These are phyloP conservation scores for Myrmaecium sp. DNA, from an alignment of 2,329 filamentous ascomycete species.

Conservation along the genomic window DNA sequence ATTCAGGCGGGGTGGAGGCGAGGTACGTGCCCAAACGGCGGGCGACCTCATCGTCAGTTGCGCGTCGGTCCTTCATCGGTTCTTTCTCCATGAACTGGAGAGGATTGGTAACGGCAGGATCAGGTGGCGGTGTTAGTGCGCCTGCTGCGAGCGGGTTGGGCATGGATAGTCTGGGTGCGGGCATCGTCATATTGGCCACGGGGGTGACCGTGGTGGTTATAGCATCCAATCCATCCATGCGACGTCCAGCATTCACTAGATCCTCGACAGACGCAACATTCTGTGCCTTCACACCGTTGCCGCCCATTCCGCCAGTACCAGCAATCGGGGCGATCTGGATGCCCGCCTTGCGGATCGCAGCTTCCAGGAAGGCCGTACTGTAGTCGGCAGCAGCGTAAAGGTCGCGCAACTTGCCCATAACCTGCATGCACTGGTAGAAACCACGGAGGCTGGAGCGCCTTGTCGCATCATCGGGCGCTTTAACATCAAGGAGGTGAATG, in stretches of 20 bases:
- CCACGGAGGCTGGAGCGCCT: constrained; percentile 59
- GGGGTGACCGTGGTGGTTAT: constrained; percentile 3
- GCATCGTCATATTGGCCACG: background rate
- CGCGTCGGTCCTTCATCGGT: constrained; percentile 10
- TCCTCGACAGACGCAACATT: constrained; percentile 26
- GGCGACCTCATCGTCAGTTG: constrained; percentile 30
- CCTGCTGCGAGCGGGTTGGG: background rate
- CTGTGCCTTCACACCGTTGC: constrained; percentile 6
- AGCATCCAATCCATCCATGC: no score
- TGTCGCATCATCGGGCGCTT: constrained; percentile 56
- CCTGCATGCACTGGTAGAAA: constrained; percentile 83
- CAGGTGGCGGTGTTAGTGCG: background rate
- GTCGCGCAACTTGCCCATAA: constrained; percentile 73
- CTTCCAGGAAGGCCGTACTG: constrained; percentile 86
- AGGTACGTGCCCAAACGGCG: constrained; percentile 31
- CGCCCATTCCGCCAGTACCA: constrained; percentile 9
- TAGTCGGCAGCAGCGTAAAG: constrained; percentile 92
- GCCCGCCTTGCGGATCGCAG: constrained; percentile 72
- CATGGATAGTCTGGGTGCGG: background rate
- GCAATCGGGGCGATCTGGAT: constrained; percentile 45
- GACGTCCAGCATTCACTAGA: constrained; percentile 27
- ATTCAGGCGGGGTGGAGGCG: constrained; percentile 32
- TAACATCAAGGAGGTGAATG: constrained; percentile 84
- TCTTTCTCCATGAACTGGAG: constrained; percentile 14
- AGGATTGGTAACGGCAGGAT: constrained; percentile 4